A percentile compares a stretch with the other conserved stretches of the same genome.
Conservation (phyloP, 179 eudicot species). For the Sideroxylon spinosum region DNA sequence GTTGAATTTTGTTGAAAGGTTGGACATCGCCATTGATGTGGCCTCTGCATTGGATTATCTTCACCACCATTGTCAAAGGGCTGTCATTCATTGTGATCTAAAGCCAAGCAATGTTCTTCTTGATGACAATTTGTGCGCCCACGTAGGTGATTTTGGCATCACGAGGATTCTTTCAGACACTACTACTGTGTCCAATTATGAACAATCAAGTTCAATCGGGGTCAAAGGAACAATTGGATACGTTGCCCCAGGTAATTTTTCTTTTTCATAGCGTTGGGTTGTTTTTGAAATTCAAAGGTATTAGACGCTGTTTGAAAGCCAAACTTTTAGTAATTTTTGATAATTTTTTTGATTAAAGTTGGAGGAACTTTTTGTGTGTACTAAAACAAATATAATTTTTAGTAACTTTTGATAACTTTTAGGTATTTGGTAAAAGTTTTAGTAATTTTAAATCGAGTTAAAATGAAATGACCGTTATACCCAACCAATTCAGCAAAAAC, state of each 20-base stretch:
- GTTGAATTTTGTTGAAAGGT: conserved; percentile 19
- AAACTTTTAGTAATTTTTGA: too few species aligned
- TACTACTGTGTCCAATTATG: neutral
- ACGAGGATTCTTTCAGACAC: conserved; percentile 13
- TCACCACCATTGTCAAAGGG: conserved; percentile 19
- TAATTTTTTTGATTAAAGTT: too few species aligned
- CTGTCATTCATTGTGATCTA: conserved; percentile 25
- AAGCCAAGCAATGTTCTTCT: conserved; percentile 30
- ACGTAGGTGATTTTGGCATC: conserved; percentile 28
- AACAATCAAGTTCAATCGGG: conserved; percentile 11
- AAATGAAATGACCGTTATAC: too few species aligned
- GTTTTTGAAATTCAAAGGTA: too few species aligned
- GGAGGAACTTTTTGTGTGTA: too few species aligned
- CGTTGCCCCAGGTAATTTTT: conserved; percentile 28
- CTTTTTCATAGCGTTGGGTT: too few species aligned
- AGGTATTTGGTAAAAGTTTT: too few species aligned
- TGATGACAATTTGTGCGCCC: conserved; percentile 22
- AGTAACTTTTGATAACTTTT: too few species aligned
- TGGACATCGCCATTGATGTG: conserved; percentile 27
- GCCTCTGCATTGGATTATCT: conserved; percentile 33
- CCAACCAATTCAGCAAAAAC: too few species aligned
- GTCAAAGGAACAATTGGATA: conserved; percentile 31
- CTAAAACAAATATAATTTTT: too few species aligned
- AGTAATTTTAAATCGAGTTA: too few species aligned
- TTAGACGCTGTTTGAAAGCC: too few species aligned